Conservation (phyloP, 148 eudicot species). For the Oxyria digyna region DNA sequence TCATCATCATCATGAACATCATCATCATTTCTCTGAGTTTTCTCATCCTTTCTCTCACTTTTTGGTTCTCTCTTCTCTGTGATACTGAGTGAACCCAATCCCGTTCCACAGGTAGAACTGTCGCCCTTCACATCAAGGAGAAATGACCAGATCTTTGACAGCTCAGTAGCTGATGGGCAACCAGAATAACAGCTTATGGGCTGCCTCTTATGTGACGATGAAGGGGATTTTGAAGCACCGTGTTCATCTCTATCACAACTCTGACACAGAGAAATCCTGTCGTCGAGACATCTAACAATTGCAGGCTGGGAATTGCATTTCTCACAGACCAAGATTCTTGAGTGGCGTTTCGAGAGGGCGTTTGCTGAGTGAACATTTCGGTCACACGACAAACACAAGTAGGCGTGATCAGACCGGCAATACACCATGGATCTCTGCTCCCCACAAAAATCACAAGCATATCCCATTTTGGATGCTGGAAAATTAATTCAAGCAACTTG, state of each 20-base stretch:
- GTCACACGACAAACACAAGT: slow-evolving; percentile 91
- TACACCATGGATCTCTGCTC: slow-evolving; percentile 74
- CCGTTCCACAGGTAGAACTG: slow-evolving; percentile 52
- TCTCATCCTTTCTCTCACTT: slow-evolving; percentile 17
- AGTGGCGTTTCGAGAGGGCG: slow-evolving; percentile 81
- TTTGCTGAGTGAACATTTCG: slow-evolving; percentile 92
- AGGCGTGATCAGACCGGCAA: slow-evolving; percentile 85
- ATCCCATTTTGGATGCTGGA: slow-evolving; percentile 38
- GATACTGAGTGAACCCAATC: slow-evolving; percentile 53
- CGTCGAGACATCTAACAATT: slow-evolving; percentile 60
- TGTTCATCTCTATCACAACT: slow-evolving; percentile 59
- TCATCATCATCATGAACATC: slow-evolving; percentile 15
- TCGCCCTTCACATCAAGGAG: slow-evolving; percentile 32
- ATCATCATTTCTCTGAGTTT: slow-evolving; percentile 15
- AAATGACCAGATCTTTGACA: slow-evolving; percentile 76
- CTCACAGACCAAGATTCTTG: slow-evolving; percentile 83
- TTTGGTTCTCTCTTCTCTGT: slow-evolving; percentile 20
- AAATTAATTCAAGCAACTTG: not conserved
- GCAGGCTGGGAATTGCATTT: slow-evolving; percentile 78
- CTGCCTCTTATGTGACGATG: slow-evolving; percentile 49
- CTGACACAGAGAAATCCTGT: slow-evolving; percentile 67
- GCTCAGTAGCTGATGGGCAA: slow-evolving; percentile 87
- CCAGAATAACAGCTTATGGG: slow-evolving; percentile 61
- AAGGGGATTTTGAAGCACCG: slow-evolving; percentile 23
- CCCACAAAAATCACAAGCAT: slow-evolving; percentile 75